These are phyloP conservation scores for Dinochytrium kinnereticum DNA, from an alignment of 371 early-diverging fungal species.

Conservation along the genomic window DNA sequence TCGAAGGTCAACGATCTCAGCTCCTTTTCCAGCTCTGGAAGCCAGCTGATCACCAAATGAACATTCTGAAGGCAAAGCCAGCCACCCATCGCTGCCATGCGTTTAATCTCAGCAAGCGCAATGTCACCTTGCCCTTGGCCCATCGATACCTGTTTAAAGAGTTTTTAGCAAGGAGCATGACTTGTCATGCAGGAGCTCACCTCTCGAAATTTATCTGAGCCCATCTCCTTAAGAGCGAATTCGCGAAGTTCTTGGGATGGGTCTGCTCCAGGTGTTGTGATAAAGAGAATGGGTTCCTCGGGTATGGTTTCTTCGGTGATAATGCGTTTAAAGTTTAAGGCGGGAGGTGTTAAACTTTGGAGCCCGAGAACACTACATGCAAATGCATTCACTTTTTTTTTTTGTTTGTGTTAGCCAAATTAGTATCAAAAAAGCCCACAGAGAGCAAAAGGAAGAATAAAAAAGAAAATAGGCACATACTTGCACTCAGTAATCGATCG, in stretches of 20 bases:
- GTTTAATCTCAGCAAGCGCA: conserved; percentile 44
- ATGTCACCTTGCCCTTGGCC: conserved; percentile 63
- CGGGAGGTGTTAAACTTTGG: conserved; percentile 41
- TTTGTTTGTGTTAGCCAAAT: not conserved
- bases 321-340: conserved; percentile 42
- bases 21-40: conserved; percentile 52
- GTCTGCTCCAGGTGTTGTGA: conserved; percentile 61
- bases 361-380: conserved; percentile 43
- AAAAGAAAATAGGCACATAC: conserved; percentile 39
- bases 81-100: conserved; percentile 41
- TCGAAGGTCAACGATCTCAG: conserved; percentile 37
- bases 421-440: not conserved
- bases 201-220: conserved; percentile 48
- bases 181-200: conserved; percentile 20
- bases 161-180: not conserved
- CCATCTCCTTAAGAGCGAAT: conserved; percentile 43
- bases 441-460: not conserved
- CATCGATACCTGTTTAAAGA: conserved; percentile 52
- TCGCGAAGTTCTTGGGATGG: conserved; percentile 57
- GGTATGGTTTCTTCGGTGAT: conserved; percentile 46
- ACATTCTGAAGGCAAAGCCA: conserved; percentile 65
- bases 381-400: conserved; percentile 45
- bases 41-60: conserved; percentile 58
- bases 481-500: conserved; percentile 53
- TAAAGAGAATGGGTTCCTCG: conserved; percentile 57